Base-by-base conservation (phyloP, 495 filamentous ascomycete species). In the Penicillium herquei region DNA sequence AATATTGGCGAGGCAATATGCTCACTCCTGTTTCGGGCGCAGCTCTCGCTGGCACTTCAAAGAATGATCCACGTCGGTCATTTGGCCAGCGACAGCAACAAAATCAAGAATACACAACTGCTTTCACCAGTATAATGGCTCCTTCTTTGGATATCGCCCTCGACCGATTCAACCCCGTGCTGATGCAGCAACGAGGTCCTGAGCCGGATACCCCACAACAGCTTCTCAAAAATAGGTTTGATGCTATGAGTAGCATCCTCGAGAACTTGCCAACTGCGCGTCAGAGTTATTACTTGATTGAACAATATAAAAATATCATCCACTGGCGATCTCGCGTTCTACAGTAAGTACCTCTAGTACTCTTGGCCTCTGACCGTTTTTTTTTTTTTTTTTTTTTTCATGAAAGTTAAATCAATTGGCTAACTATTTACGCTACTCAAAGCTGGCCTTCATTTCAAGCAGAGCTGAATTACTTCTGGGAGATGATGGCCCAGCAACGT, bases 391-490 rank as follows among this genome's bases (percentile, higher is more conserved):
- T 26, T 26, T 26, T n/a, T 26, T 26, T 26, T 26, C 21, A 26
- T 26, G 4, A 26, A 26, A 26, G 21, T 26, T 26, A 4, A 26
- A 26, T 12, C 21, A 46, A 3, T 26, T 46, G 13, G 26, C 26
- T 46, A 21, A 46, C n/a, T 7, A 12, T 32, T 46, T 14, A 10
- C 6, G 9, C 16, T 6, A 0, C 4, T 32, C 14, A 8, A 46
- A 46, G 43, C 13, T 46, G 43, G 43, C 43, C 43, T 46, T 46
- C 43, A 2, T 46, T 46, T 14, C 43, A 46, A n/a, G 43, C 43
- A 32, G 43, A 46, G 12, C 30, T 46, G 21, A 46, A 46, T 46
- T 46, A 46, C 43, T 46, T 46, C n/a, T 46, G 43, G 43, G 43
- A 46, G 43, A 46, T 32, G 13, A 46, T 46, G 18, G 11, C 26